Base-by-base conservation (phyloP, 208 protist species). In the Endotrypanum monterogeii region DNA sequence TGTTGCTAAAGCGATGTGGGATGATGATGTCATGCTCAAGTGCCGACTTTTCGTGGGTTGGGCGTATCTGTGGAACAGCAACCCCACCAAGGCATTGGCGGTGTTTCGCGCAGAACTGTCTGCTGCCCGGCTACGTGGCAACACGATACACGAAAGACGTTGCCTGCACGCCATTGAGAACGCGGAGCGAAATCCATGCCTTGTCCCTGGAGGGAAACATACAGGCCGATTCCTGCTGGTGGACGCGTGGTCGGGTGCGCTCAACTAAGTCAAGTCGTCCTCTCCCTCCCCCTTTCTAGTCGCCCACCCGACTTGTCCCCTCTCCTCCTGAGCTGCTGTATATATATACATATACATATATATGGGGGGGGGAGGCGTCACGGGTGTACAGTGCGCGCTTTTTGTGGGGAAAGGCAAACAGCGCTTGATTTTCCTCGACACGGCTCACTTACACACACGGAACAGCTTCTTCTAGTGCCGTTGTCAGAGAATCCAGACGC, bases 11-110 rank as follows among this genome's bases (percentile, higher is more conserved):
- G 66, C 78, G 5, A 50, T 93, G 20, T 37, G 71, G 48, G 85
- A 93, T 46, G 83, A 76, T 25, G 86, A 86, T 14, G 80, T 84
- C 35, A 62, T 74, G 54, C 66, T 71, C 37, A 91, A 89, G 80
- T 90, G 86, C 70, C 86, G 87, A 7, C 61, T 93, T 20, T 95
- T 95, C 61, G 77, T 93, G 39, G 90, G 84, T 8, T 95, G 90
- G 90, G 83, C 88, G 6, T 71, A 83, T 66, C 62, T 95, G 39
- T 95, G 90, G 88, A 87, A 82, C 67, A 85, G 86, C 28, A 63
- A 87, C 52, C 65, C 67, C 5, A 25, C 28, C 14, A 72, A 71
- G 14, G 90, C 90, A 11, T 60, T 89, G 4, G 60, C 56, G 16
- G 74, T 92, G 8, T 92, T 94, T 44, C 37, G 74, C 14, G 50